Percentiles rank a stretch among this genome's conserved stretches.
Conservation (phyloP, 768 basidiomycete species). For the Tephrocybe sp. region DNA sequence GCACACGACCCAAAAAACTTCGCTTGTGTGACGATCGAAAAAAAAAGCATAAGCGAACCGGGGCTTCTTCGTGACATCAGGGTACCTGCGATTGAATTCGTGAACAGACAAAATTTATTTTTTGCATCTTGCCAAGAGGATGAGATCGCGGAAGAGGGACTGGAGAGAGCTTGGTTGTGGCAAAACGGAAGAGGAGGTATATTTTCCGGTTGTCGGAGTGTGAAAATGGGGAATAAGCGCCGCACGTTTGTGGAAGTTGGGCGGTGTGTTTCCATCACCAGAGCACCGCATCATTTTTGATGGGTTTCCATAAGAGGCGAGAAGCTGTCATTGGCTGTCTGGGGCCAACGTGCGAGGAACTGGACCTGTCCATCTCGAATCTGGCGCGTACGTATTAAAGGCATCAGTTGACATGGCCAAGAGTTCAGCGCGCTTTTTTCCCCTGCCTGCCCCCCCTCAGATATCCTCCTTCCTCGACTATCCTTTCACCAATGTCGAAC, state of each 20-base stretch:
- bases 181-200: no score
- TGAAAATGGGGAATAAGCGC: neutral
- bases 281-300: neutral
- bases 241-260: neutral
- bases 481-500: constrained; percentile 22
- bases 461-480: constrained; percentile 6
- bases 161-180: no score
- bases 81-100: no score
- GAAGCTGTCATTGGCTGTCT: constrained; percentile 24
- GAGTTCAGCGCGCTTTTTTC: neutral
- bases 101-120: no score
- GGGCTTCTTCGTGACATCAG: no score
- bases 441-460: constrained; percentile 6
- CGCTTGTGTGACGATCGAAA: no score
- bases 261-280: neutral
- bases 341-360: constrained; percentile 31
- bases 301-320: neutral
- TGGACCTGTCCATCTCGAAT: constrained; percentile 5
- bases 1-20: no score
- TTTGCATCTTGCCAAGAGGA: no score
- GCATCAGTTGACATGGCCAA: neutral
- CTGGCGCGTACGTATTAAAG: constrained; percentile 8
- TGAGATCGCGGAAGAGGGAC: no score
- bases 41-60: no score
- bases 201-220: no score